Evolutionary conservation across 2,329 filamentous ascomycete genomes (phyloP).

Genomic region (Endothia cerciana): DNA sequence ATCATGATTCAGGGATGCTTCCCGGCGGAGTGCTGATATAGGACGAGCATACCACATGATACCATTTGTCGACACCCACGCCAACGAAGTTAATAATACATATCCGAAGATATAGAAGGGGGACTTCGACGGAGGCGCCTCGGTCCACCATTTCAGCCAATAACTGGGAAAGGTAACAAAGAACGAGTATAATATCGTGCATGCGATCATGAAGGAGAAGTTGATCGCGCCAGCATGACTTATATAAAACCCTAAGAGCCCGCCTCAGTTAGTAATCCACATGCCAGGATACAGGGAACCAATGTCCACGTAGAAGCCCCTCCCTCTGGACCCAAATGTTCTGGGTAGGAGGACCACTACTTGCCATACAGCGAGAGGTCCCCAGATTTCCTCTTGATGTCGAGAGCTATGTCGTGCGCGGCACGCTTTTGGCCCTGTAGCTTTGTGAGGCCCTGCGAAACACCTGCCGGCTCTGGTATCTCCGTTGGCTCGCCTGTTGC

Average conservation of each 20-base stretch:
- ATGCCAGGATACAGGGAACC: not conserved
- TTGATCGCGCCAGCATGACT: constrained; percentile 41
- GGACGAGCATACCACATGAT: constrained; percentile 34
- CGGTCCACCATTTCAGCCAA: constrained; percentile 47
- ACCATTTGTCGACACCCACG: constrained; percentile 43
- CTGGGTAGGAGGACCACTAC: not conserved
- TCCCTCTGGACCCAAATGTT: constrained; percentile 27
- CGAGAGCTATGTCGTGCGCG: constrained; percentile 1
- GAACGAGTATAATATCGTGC: constrained; percentile 37
- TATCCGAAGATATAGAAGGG: constrained; percentile 44
- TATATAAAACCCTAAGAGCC: constrained; percentile 41
- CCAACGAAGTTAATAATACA: constrained; percentile 38
- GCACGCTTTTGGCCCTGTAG: constrained; percentile 9
- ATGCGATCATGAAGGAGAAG: constrained; percentile 34
- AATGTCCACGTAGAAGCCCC: not conserved
- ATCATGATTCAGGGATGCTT: not conserved
- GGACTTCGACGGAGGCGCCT: constrained; percentile 32
- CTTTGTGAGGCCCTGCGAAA: not conserved
- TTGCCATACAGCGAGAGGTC: constrained; percentile 1
- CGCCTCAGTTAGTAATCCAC: constrained; percentile 32
- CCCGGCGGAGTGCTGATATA: too few species aligned
- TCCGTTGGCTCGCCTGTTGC: not conserved
- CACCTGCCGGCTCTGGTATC: not conserved
- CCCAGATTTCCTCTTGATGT: constrained; percentile 3
- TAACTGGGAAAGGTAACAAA: constrained; percentile 44